Evolutionary conservation across 2,329 filamentous ascomycete genomes (phyloP).

Genomic region (Aspergillus cejpii): DNA sequence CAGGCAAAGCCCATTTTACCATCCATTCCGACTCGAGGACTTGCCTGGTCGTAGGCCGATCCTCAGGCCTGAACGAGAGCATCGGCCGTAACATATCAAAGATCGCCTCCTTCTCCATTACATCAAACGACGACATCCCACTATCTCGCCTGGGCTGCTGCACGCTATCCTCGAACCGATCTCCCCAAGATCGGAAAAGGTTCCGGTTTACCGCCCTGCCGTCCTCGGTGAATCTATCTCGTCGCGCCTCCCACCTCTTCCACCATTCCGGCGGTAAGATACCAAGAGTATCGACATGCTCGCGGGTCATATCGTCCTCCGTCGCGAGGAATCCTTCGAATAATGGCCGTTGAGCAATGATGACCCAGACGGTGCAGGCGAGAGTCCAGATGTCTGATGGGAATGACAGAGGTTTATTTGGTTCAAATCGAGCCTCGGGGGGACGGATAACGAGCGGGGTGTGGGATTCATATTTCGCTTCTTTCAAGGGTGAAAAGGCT

Average conservation of each 20-base stretch:
- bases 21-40: constrained; percentile 28
- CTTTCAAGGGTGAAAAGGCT: constrained; percentile 26
- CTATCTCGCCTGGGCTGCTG: constrained; percentile 23
- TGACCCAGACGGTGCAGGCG: constrained; percentile 32
- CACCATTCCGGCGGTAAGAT: constrained; percentile 26
- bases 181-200: constrained; percentile 17
- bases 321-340: constrained; percentile 25
- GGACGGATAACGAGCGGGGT: constrained; percentile 27
- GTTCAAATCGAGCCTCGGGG: constrained; percentile 36
- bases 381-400: constrained; percentile 40
- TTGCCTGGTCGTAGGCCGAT: constrained; percentile 20
- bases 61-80: constrained; percentile 24
- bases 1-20: constrained; percentile 26
- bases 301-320: constrained; percentile 25
- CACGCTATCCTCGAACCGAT: constrained; percentile 24
- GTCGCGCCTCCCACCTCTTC: constrained; percentile 22
- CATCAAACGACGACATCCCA: constrained; percentile 19
- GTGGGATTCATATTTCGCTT: constrained; percentile 22
- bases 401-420: constrained; percentile 29
- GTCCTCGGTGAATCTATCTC: constrained; percentile 22
- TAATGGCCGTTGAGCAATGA: constrained; percentile 29
- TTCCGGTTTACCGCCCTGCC: constrained; percentile 17
- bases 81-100: constrained; percentile 23
- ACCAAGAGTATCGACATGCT: constrained; percentile 31
- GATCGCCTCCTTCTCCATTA: constrained; percentile 21